phyloP scores from a whole-genome alignment of 2,329 filamentous ascomycete genomes.

The Xylaria sp. region DNA sequence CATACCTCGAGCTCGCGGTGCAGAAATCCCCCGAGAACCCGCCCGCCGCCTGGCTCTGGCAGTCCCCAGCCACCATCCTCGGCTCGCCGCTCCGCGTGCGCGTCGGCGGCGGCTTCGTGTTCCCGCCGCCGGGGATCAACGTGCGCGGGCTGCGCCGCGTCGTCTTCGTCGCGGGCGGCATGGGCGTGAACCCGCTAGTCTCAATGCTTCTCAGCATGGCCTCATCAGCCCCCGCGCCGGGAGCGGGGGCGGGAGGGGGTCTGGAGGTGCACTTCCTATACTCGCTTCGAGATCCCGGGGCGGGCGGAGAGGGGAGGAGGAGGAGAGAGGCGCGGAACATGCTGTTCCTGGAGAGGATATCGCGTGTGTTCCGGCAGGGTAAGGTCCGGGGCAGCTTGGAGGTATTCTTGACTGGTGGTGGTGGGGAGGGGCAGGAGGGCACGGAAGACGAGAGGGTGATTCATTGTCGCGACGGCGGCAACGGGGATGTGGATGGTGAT shows the following conservation, averaged over 20 bases:
- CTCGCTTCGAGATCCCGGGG: conserved; percentile 51
- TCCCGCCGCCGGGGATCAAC: conserved; percentile 65
- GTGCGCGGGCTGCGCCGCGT: conserved; percentile 57
- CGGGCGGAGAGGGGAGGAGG: too few species aligned
- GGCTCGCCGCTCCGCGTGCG: conserved; percentile 67
- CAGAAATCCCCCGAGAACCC: conserved; percentile 74
- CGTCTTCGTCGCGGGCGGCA: conserved; percentile 79
- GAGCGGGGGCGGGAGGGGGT: too few species aligned
- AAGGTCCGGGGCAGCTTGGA: conserved; percentile 48
- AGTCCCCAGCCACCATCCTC: conserved; percentile 58
- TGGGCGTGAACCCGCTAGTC: conserved; percentile 81
- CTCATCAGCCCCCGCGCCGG: background rate
- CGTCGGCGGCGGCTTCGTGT: conserved; percentile 81
- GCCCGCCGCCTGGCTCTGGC: conserved; percentile 79
- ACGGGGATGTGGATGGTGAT: conserved; percentile 12
- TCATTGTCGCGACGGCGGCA: background rate
- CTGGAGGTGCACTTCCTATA: conserved; percentile 67
- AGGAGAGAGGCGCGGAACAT: conserved; percentile 40
- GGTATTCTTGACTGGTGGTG: conserved; percentile 53
- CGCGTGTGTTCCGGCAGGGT: conserved; percentile 45
- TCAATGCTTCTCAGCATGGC: conserved; percentile 66
- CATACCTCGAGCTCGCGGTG: conserved; percentile 78
- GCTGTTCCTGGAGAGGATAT: conserved; percentile 58
- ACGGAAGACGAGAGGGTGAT: conserved; percentile 7
- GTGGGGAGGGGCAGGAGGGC: background rate